Conservation (phyloP, 176 grass and related monocot genomes). For the Oryza brachyantha region DNA sequence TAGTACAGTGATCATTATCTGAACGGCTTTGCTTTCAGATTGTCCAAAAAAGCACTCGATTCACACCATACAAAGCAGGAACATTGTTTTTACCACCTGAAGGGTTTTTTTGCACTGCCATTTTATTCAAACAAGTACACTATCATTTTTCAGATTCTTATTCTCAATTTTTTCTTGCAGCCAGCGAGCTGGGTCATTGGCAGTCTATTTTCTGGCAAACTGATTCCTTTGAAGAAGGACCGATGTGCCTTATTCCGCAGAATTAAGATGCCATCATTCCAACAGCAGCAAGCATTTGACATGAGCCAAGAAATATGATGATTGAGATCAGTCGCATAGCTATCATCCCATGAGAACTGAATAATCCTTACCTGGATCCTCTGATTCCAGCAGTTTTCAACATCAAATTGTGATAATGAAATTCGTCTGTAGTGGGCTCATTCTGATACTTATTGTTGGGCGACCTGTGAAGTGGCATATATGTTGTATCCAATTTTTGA, state of each 20-base stretch:
- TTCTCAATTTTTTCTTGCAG: constrained; percentile 41
- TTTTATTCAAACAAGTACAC: not conserved
- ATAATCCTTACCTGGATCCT: not conserved
- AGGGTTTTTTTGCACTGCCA: constrained; percentile 8
- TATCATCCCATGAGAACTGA: not conserved
- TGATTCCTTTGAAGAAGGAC: constrained; percentile 69
- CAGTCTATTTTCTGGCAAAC: constrained; percentile 61
- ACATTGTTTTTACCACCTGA: not conserved
- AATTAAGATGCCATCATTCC: constrained; percentile 55
- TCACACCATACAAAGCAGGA: constrained; percentile 5
- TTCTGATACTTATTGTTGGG: not conserved
- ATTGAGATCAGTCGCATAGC: not conserved
- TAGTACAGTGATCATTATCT: not conserved
- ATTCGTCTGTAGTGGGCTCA: not conserved
- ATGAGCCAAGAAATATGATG: constrained; percentile 88
- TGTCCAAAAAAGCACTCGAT: not conserved
- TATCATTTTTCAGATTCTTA: not conserved
- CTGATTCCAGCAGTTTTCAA: not conserved
- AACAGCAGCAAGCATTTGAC: constrained; percentile 40
- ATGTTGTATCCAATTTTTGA: not conserved
- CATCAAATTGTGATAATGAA: not conserved
- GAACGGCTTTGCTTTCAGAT: not conserved
- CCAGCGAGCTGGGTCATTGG: constrained; percentile 73
- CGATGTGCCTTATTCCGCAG: constrained; percentile 39
- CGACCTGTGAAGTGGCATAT: not conserved